These are phyloP conservation scores for Penicillium longicatenatum DNA, from an alignment of 495 filamentous ascomycete genomes.

Conservation along the genomic window DNA sequence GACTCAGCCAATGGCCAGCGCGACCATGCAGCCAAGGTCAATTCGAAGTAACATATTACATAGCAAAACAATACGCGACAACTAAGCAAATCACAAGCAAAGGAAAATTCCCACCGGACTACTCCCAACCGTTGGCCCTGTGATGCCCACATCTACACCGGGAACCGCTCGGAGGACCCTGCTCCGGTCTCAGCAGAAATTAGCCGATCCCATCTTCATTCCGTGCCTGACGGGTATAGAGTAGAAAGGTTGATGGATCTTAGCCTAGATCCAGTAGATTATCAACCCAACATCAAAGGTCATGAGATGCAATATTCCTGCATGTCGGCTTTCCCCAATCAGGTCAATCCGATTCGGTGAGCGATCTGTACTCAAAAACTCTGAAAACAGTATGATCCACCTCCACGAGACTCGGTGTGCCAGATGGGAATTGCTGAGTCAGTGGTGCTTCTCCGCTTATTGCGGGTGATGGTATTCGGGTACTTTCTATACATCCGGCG, in stretches of 20 bases:
- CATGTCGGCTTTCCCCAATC: conserved; percentile 17
- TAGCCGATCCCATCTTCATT: conserved; percentile 20
- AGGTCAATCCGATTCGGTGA: conserved; percentile 18
- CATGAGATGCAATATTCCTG: not conserved
- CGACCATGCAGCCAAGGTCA: conserved; percentile 2
- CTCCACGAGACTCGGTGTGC: conserved; percentile 14
- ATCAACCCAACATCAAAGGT: not conserved
- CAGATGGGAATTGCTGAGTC: conserved; percentile 16
- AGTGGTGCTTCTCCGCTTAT: not conserved
- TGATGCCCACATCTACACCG: conserved; percentile 26
- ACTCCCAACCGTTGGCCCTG: conserved; percentile 17
- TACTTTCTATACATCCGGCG: too few species aligned
- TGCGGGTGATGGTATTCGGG: not conserved
- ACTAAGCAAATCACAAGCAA: not conserved
- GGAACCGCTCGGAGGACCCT: conserved; percentile 37
- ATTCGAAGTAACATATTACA: not conserved
- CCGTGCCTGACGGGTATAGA: not conserved
- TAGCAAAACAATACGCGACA: not conserved
- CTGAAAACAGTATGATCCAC: not conserved
- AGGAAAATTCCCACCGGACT: not conserved
- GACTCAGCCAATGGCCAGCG: conserved; percentile 16
- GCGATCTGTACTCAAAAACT: not conserved
- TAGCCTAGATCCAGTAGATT: not conserved
- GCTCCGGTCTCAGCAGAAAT: conserved; percentile 29
- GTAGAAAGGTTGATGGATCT: not conserved